A percentile compares a stretch with the other conserved stretches of the same genome.
These are phyloP conservation scores for Malus fusca DNA, from an alignment of 306 rosid genomes.

Conservation along the genomic window DNA sequence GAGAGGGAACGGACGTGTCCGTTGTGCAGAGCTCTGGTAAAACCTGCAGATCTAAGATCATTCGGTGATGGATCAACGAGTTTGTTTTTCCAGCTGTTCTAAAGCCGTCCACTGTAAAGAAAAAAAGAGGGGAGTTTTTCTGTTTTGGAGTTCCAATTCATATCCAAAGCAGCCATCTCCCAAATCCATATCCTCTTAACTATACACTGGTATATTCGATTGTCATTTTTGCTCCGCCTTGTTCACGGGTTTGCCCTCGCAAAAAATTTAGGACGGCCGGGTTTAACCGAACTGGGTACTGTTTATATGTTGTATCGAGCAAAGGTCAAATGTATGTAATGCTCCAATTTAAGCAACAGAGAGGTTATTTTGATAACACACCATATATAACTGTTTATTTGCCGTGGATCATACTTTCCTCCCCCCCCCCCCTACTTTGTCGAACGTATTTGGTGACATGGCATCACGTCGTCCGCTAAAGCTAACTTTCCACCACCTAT, in stretches of 20 bases:
- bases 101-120: slow-evolving; percentile 25
- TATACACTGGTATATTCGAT: slow-evolving; percentile 42
- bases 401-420: background rate
- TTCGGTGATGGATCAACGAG: slow-evolving; percentile 96
- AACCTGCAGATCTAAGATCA: slow-evolving; percentile 89
- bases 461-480: background rate
- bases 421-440: no score
- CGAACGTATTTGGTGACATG: background rate
- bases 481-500: background rate
- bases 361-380: no score
- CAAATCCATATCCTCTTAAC: slow-evolving; percentile 25
- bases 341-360: no score
- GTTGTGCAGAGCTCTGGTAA: slow-evolving; percentile 93
- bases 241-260: slow-evolving; percentile 23
- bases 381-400: slow-evolving; percentile 24
- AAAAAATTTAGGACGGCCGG: slow-evolving; percentile 22
- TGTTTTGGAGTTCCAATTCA: slow-evolving; percentile 40
- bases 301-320: slow-evolving; percentile 45
- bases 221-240: slow-evolving; percentile 28
- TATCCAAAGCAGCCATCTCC: slow-evolving; percentile 36
- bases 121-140: slow-evolving; percentile 30
- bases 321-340: slow-evolving; percentile 32
- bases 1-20: slow-evolving; percentile 99
- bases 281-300: slow-evolving; percentile 30
- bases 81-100: slow-evolving; percentile 84